These are phyloP conservation scores for Diddensiella santjacobensis DNA, from an alignment of 805 yeast genomes.

Conservation along the genomic window DNA sequence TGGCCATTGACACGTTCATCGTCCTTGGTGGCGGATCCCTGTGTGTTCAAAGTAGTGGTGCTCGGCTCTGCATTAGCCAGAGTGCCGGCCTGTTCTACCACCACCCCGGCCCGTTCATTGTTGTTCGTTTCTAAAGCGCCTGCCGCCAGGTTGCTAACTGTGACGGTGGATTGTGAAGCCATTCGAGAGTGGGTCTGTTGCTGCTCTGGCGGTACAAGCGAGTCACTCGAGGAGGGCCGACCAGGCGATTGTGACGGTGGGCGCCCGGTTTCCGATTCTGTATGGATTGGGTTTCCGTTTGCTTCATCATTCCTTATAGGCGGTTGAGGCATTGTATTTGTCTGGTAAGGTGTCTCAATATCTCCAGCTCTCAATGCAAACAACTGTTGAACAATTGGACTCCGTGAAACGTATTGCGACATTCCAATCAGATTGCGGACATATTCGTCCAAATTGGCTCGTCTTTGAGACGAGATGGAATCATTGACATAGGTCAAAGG, in stretches of 20 bases:
- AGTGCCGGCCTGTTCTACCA: neutral
- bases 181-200: conserved; percentile 11
- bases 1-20: conserved; percentile 3
- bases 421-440: conserved; percentile 58
- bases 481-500: conserved; percentile 91
- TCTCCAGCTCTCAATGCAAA: conserved; percentile 69
- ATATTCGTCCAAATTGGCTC: conserved; percentile 53
- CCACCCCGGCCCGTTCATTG: neutral
- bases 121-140: too few relatives aligned
- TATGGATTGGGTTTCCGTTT: neutral
- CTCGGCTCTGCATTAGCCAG: neutral
- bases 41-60: neutral
- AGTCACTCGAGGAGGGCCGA: neutral
- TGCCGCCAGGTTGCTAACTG: conserved; percentile 2
- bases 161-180: conserved; percentile 15
- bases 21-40: neutral
- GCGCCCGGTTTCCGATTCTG: neutral
- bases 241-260: neutral
- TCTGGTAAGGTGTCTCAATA: conserved; percentile 41
- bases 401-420: conserved; percentile 72
- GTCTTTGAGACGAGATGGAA: conserved; percentile 52
- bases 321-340: conserved; percentile 34
- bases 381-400: conserved; percentile 62
- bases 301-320: conserved; percentile 12
- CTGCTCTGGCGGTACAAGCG: neutral